phyloP scores from a whole-genome alignment of 2,329 filamentous ascomycete species.

The Botrytis fragariae region DNA sequence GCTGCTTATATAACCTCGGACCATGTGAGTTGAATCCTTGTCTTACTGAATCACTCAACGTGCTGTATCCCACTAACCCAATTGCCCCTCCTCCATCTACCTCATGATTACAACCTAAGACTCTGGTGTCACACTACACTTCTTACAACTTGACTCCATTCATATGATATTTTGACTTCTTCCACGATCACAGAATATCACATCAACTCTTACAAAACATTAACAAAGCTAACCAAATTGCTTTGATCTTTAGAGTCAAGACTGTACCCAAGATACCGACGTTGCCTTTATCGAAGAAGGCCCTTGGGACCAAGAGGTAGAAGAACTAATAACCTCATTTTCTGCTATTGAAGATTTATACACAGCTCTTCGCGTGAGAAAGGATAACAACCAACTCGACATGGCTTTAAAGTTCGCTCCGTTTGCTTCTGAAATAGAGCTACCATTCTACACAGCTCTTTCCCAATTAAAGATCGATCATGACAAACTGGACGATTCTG shows the following conservation, averaged over 20 bases:
- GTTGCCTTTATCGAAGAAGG: slow-evolving; percentile 17
- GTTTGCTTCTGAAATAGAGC: slow-evolving; percentile 90
- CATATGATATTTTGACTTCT: not conserved
- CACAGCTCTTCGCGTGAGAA: not conserved
- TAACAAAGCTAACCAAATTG: slow-evolving; percentile 7
- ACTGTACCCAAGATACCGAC: slow-evolving; percentile 11
- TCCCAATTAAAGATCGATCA: slow-evolving; percentile 92
- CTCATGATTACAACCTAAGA: slow-evolving; percentile 9
- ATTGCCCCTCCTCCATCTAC: not conserved
- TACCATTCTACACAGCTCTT: slow-evolving; percentile 92
- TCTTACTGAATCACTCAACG: not conserved
- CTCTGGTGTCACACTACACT: slow-evolving; percentile 1
- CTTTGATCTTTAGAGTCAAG: not conserved
- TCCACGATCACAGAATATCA: not conserved
- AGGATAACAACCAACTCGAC: not conserved
- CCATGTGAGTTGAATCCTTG: slow-evolving; percentile 20
- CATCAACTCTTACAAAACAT: not conserved
- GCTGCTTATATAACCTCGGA: not conserved
- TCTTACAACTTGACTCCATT: not conserved
- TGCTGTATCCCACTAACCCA: not conserved
- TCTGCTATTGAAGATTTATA: slow-evolving; percentile 1
- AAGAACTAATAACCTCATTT: slow-evolving; percentile 7
- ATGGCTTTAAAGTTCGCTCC: slow-evolving; percentile 71
- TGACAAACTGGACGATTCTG: slow-evolving; percentile 94
- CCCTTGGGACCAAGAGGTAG: slow-evolving; percentile 13